These are phyloP conservation scores for Fusarium newnesense DNA, from an alignment of 2,329 filamentous ascomycete genomes.

Conservation along the genomic window DNA sequence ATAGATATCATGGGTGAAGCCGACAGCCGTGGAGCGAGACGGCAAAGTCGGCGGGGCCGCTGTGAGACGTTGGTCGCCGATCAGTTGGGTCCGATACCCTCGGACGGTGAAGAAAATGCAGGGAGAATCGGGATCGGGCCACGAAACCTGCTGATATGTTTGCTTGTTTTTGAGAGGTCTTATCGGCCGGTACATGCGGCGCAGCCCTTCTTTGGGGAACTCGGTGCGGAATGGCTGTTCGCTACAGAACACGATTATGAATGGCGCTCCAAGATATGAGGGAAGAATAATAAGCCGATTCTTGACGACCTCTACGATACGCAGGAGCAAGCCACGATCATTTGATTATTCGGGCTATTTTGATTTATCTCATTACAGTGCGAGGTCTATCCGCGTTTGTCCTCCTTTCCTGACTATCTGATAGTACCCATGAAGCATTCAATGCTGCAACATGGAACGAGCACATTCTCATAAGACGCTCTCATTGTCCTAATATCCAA, in stretches of 20 bases:
- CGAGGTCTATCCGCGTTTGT: background rate
- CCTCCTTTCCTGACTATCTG: background rate
- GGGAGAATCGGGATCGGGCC: background rate
- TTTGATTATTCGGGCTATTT: background rate
- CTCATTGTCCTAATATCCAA: background rate
- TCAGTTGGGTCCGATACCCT: constrained; percentile 15
- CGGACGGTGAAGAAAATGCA: background rate
- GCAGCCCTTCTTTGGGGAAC: background rate
- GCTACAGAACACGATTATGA: too few relatives aligned
- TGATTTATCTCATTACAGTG: background rate
- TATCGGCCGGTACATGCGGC: background rate
- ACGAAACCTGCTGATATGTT: background rate
- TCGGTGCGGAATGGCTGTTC: background rate
- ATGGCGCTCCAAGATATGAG: background rate
- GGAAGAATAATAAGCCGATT: background rate
- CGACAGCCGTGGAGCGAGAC: constrained; percentile 17
- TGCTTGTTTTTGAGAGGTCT: background rate
- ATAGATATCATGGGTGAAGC: background rate
- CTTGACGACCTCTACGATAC: background rate
- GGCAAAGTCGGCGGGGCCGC: constrained; percentile 14
- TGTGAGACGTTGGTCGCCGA: constrained; percentile 10
- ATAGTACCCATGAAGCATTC: background rate
- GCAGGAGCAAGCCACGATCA: fast-evolving
- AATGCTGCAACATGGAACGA: too few relatives aligned
- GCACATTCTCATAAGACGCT: fast-evolving